These are phyloP conservation scores for Venturia aucupariae DNA, from an alignment of 2,329 filamentous ascomycete genomes.

Conservation along the genomic window DNA sequence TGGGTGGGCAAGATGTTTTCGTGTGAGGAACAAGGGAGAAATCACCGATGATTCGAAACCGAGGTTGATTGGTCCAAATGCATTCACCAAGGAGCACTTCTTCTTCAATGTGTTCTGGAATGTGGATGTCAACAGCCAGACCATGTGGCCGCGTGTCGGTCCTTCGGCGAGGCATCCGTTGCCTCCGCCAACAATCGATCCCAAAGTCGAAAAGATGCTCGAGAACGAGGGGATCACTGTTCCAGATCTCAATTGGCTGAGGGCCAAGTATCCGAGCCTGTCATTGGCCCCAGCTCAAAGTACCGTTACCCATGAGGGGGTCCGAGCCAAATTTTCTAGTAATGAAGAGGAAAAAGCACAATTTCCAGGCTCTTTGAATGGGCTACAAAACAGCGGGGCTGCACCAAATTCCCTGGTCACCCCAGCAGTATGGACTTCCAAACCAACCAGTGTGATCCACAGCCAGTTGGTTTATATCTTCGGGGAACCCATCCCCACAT, in stretches of 20 bases:
- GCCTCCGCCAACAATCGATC: not conserved
- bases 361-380: not conserved
- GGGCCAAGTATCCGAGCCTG: not conserved
- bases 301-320: not conserved
- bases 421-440: not conserved
- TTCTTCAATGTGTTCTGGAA: not conserved
- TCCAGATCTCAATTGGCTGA: not conserved
- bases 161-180: not conserved
- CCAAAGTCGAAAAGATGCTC: not conserved
- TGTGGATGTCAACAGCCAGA: not conserved
- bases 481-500: not conserved
- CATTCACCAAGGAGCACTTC: not conserved
- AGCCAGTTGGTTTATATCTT: not conserved
- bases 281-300: not conserved
- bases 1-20: not conserved
- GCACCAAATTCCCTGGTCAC: not conserved
- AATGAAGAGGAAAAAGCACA: not conserved
- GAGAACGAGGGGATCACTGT: not conserved
- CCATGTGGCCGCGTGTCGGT: not conserved
- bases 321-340: not conserved
- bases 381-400: not conserved
- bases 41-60: not conserved
- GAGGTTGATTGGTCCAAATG: not conserved
- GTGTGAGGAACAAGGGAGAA: not conserved
- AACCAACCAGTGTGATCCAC: not conserved